Base-by-base conservation (phyloP, 768 basidiomycete species). In the Suillus clintonianus region DNA sequence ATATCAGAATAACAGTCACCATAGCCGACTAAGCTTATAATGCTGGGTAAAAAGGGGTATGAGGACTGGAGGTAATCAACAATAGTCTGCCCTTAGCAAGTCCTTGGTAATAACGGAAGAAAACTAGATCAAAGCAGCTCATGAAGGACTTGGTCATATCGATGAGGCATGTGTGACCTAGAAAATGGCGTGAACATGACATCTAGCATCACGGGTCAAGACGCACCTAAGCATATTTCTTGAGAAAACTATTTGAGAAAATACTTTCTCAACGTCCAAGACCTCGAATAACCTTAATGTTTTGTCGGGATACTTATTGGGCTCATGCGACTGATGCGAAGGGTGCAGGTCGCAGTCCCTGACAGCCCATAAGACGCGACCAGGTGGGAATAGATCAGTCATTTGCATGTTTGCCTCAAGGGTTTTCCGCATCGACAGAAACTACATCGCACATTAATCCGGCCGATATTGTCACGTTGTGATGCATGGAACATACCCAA, bases 331-430 rank as follows among this genome's bases (percentile, higher is more conserved):
- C 58, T 81, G 82, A 74, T 88, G 85, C 0, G 85, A 79, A 10
- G 84, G 84, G 60, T 89, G 86, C 27, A 94, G 72, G 73, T 92
- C 89, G 54, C 83, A 82, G 62, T 93, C 88, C 62, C 90, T 84
- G 73, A 92, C 80, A 6, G 88, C 92, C 92, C 91, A 93, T 37
- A 91, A 80, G 17, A 94, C 87, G 9, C 87, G 83, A 3, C 91
- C 92, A 0, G 92, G 89, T 14, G 92, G 92, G 65, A 85, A 92
- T 72, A 92, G 82, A 67, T 88, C 82, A 3, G 85, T 77, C 79
- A 82, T 85, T 56, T 86, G 83, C 92, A 94, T 94, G 64, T 91
- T 92, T 51, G 91, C 92, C 72, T 94, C 91, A 0, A 94, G 82
- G 3, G 92, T 93, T 80, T 91, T 94, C 51, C 92, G 86, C 63